Conservation (phyloP, 805 yeast genomes). For the Teunomyces pallodes region DNA sequence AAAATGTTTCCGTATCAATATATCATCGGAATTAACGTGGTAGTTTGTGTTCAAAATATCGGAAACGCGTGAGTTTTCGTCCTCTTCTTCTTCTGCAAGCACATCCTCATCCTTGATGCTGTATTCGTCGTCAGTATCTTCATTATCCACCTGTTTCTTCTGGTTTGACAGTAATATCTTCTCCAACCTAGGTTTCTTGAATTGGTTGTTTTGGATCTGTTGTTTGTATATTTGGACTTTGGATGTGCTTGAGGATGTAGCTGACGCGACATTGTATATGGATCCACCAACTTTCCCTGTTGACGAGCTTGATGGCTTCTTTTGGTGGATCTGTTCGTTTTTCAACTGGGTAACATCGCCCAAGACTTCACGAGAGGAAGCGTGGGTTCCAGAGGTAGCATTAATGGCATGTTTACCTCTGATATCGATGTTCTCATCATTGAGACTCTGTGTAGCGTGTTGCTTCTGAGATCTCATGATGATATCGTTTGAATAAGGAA, state of each 20-base stretch:
- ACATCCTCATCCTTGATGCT: slow-evolving; percentile 10
- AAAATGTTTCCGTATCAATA: slow-evolving; percentile 7
- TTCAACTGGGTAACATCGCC: slow-evolving; percentile 27
- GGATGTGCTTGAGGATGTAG: slow-evolving; percentile 8
- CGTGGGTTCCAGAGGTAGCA: not conserved
- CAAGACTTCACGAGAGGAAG: slow-evolving; percentile 24
- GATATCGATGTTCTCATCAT: slow-evolving; percentile 3
- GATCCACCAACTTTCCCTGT: not conserved
- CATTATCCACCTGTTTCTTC: slow-evolving; percentile 8
- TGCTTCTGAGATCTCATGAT: slow-evolving; percentile 7
- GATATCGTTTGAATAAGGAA: not conserved
- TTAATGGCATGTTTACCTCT: not conserved
- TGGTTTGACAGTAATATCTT: slow-evolving; percentile 3
- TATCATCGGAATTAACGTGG: slow-evolving; percentile 8
- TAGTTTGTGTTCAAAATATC: not conserved
- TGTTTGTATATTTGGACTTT: slow-evolving; percentile 19
- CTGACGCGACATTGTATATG: not conserved
- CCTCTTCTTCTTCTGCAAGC: slow-evolving; percentile 10
- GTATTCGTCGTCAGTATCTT: slow-evolving; percentile 10
- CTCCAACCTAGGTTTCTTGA: slow-evolving; percentile 23
- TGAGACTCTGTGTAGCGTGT: slow-evolving; percentile 5
- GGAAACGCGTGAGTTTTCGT: slow-evolving; percentile 3
- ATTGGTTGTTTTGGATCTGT: slow-evolving; percentile 12
- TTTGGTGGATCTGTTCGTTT: slow-evolving; percentile 11
- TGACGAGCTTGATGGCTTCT: not conserved